These are phyloP conservation scores for Blastobotrys indianensis DNA, from an alignment of 1,139 yeast genomes.

Conservation along the genomic window DNA sequence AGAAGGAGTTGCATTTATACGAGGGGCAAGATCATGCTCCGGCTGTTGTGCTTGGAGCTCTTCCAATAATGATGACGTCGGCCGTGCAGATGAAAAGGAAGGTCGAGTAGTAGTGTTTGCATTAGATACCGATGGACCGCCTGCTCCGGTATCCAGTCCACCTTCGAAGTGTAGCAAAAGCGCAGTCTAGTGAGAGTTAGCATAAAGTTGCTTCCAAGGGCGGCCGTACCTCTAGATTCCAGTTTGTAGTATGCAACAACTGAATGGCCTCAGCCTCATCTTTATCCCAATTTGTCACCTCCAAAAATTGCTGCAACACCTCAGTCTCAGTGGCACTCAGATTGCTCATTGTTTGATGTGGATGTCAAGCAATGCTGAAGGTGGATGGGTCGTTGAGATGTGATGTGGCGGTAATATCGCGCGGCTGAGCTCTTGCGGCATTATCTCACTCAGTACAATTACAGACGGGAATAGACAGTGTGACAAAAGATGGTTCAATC, in stretches of 20 bases:
- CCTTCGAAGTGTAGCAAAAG: slow-evolving; percentile 31
- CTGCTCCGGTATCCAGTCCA: slow-evolving; percentile 11
- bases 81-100: slow-evolving; percentile 1
- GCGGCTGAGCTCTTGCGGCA: too few species aligned
- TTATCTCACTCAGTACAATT: too few species aligned
- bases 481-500: not conserved
- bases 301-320: slow-evolving; percentile 24
- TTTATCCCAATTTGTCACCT: slow-evolving; percentile 28
- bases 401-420: too few species aligned
- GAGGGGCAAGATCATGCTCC: slow-evolving; percentile 21
- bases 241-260: slow-evolving; percentile 24
- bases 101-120: not conserved
- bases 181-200: slow-evolving; percentile 19
- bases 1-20: slow-evolving; percentile 19
- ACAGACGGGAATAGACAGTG: not conserved
- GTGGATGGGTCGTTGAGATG: too few species aligned
- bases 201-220: not conserved
- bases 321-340: slow-evolving; percentile 15
- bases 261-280: slow-evolving; percentile 24
- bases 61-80: slow-evolving; percentile 27
- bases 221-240: slow-evolving; percentile 27
- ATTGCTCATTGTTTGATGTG: too few species aligned
- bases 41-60: slow-evolving; percentile 24
- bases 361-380: too few species aligned
- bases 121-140: not conserved